Evolutionary conservation across 257 asterid species (phyloP).

Genomic region (Nicotiana knightiana): DNA sequence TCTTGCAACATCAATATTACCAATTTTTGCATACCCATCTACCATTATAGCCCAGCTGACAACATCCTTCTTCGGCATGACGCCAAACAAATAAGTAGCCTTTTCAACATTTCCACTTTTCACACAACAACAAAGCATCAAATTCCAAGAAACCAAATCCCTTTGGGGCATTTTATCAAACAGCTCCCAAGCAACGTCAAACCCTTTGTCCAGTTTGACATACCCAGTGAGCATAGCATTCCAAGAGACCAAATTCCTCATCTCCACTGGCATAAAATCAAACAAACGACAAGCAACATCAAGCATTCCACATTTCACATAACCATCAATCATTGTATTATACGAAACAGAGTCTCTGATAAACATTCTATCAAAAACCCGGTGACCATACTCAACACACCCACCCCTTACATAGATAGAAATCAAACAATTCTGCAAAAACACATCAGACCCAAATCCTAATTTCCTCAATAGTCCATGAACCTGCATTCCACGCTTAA

Average conservation of each 20-base stretch:
- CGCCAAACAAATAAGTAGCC: conserved; percentile 52
- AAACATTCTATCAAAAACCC: conserved; percentile 52
- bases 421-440: conserved; percentile 61
- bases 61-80: conserved; percentile 56
- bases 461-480: conserved; percentile 65
- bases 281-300: conserved; percentile 53
- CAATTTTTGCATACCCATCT: conserved; percentile 59
- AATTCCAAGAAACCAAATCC: conserved; percentile 86
- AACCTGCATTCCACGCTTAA: conserved; percentile 54
- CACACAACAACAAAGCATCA: conserved; percentile 64
- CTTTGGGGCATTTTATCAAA: conserved; percentile 57
- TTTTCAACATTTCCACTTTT: conserved; percentile 47
- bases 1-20: conserved; percentile 53
- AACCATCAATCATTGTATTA: conserved; percentile 82
- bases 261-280: conserved; percentile 43
- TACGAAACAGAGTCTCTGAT: conserved; percentile 59
- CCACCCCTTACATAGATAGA: conserved; percentile 56
- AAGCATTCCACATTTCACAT: conserved; percentile 64
- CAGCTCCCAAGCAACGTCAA: conserved; percentile 39
- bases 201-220: conserved; percentile 39
- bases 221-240: conserved; percentile 69
- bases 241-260: conserved; percentile 71
- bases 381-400: conserved; percentile 37
- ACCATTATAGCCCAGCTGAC: conserved; percentile 82
- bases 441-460: conserved; percentile 48